Conservation (phyloP, 768 basidiomycete genomes). For the Naganishia onofrii region DNA sequence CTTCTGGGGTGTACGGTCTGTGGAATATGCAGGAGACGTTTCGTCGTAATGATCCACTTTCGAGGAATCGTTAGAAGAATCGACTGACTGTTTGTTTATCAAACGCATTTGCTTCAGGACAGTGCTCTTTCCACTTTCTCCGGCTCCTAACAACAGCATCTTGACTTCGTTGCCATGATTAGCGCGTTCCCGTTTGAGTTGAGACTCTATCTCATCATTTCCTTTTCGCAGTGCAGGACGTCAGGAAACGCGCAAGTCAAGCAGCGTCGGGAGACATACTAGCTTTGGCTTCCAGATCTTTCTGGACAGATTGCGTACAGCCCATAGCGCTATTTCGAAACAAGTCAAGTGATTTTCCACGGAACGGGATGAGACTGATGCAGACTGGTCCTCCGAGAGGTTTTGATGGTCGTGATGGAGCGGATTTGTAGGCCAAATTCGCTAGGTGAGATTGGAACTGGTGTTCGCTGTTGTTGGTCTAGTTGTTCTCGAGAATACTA, state of each 20-base stretch:
- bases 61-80: neutral
- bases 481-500: too few species aligned
- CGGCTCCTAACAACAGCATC: constrained; percentile 91
- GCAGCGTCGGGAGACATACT: constrained; percentile 6
- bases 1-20: constrained; percentile 70
- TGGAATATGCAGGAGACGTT: neutral
- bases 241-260: neutral
- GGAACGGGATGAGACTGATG: too few species aligned
- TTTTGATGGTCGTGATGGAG: too few species aligned
- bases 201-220: constrained; percentile 51
- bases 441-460: too few species aligned
- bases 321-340: constrained; percentile 36
- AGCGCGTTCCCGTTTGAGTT: constrained; percentile 46
- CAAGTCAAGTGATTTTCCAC: too few species aligned
- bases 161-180: constrained; percentile 58
- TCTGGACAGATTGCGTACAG: constrained; percentile 46
- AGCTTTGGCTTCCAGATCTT: constrained; percentile 44
- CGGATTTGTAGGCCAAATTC: too few species aligned
- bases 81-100: constrained; percentile 50
- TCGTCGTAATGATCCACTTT: neutral
- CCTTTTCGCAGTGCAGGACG: constrained; percentile 32
- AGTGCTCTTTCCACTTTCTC: constrained; percentile 81
- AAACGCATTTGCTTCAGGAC: constrained; percentile 53
- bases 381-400: too few species aligned
- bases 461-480: too few species aligned